These are phyloP conservation scores for Colletotrichum chlorophyti DNA, from an alignment of 2,329 filamentous ascomycete genomes.

Conservation along the genomic window DNA sequence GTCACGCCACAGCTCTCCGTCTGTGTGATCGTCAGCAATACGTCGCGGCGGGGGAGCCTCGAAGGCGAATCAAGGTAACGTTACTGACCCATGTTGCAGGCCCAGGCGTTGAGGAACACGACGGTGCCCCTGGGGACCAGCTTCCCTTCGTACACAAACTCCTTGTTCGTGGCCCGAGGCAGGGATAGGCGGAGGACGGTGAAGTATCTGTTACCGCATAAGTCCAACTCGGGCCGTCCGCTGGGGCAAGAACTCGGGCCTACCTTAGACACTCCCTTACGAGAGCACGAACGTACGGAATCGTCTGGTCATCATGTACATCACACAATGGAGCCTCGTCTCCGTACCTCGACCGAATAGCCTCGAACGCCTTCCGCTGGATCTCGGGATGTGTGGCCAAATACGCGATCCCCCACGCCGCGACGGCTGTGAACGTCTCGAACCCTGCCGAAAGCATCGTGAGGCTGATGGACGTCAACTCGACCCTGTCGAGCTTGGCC, in stretches of 20 bases:
- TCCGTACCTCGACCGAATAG: constrained; percentile 65
- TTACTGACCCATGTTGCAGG: constrained; percentile 37
- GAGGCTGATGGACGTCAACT: constrained; percentile 71
- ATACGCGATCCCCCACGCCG: constrained; percentile 37
- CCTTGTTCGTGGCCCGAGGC: constrained; percentile 53
- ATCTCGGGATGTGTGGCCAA: constrained; percentile 37
- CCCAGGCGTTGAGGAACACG: constrained; percentile 40
- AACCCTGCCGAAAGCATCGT: constrained; percentile 63
- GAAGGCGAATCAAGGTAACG: too few species aligned
- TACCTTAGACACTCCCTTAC: constrained; percentile 73
- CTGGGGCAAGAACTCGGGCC: accelerated
- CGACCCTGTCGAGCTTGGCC: constrained; percentile 50
- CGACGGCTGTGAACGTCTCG: constrained; percentile 36
- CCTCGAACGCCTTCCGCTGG: constrained; percentile 35
- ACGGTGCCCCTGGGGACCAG: constrained; percentile 59
- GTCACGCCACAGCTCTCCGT: constrained; percentile 67
- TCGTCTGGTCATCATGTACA: constrained; percentile 77
- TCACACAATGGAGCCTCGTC: constrained; percentile 77
- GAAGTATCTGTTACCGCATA: constrained; percentile 56
- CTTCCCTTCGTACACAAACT: constrained; percentile 33
- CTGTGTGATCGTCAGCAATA: constrained; percentile 35
- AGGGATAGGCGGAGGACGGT: constrained; percentile 71
- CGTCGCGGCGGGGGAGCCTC: too few species aligned
- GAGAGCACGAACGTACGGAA: constrained; percentile 78
- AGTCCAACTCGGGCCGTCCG: constrained; percentile 32